These are phyloP conservation scores for Mycena albidolilacea DNA, from an alignment of 768 basidiomycete genomes.

Conservation along the genomic window DNA sequence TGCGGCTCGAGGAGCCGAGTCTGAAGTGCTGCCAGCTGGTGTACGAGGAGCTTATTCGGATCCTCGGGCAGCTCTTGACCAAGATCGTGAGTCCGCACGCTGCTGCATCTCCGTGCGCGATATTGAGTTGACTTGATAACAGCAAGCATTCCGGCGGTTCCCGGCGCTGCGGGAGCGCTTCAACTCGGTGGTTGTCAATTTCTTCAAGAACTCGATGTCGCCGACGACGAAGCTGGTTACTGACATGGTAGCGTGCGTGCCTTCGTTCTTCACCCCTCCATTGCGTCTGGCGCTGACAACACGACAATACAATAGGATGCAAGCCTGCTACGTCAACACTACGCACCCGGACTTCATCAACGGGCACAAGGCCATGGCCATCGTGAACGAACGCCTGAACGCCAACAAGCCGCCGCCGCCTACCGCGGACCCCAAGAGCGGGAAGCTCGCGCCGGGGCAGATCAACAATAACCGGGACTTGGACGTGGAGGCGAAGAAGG, in stretches of 20 bases:
- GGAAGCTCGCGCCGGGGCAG: conserved; percentile 70
- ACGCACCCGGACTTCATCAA: conserved; percentile 99
- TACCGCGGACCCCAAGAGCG: conserved; percentile 77
- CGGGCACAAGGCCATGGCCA: conserved; percentile 96
- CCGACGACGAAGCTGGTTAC: conserved; percentile 96
- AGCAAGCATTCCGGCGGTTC: conserved; percentile 97
- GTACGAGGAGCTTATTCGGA: conserved; percentile 97
- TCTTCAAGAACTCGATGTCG: conserved; percentile 94
- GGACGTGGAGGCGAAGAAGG: conserved; percentile 90
- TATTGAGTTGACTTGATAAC: conserved; percentile 30
- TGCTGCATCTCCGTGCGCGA: conserved; percentile 2
- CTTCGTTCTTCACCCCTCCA: background rate
- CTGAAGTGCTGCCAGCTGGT: conserved; percentile 96
- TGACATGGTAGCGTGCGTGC: conserved; percentile 90
- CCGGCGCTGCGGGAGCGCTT: conserved; percentile 97
- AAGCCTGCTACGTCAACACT: conserved; percentile 99
- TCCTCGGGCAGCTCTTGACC: conserved; percentile 89
- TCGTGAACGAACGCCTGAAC: conserved; percentile 87
- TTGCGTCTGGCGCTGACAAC: conserved; percentile 18
- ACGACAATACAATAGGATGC: conserved; percentile 74
- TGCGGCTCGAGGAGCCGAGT: conserved; percentile 93
- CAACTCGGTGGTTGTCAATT: conserved; percentile 95
- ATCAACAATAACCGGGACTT: conserved; percentile 96
- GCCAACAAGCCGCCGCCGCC: conserved; percentile 80
- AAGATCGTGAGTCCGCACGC: conserved; percentile 80